Conservation (phyloP, 345 rosid genomes). For the Turnera subulata region DNA sequence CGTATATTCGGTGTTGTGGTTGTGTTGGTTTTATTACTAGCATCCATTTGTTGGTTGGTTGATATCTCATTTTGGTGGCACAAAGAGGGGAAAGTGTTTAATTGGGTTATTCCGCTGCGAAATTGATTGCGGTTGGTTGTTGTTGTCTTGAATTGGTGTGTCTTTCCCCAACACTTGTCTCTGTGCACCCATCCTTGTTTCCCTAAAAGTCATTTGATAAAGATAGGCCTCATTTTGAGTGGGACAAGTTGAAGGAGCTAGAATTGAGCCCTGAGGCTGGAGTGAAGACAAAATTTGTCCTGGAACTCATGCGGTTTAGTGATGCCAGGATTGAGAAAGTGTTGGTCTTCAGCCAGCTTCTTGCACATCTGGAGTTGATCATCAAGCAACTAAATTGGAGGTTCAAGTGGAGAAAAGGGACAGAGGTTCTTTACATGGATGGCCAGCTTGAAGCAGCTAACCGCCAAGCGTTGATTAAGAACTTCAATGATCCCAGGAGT, state of each 20-base stretch:
- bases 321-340: slow-evolving; percentile 52
- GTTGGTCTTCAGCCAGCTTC: slow-evolving; percentile 62
- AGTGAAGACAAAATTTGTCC: slow-evolving; percentile 55
- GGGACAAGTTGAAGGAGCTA: slow-evolving; percentile 20
- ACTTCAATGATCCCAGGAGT: slow-evolving; percentile 51
- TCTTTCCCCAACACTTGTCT: too few species aligned
- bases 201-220: not conserved
- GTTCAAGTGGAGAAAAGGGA: slow-evolving; percentile 49
- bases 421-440: slow-evolving; percentile 46
- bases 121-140: too few species aligned
- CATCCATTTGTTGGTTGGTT: too few species aligned
- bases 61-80: too few species aligned
- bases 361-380: slow-evolving; percentile 45
- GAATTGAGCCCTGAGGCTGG: slow-evolving; percentile 43
- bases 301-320: slow-evolving; percentile 48
- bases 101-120: too few species aligned
- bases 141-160: too few species aligned
- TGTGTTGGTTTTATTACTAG: too few species aligned
- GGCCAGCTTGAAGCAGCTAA: slow-evolving; percentile 36
- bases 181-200: slow-evolving; percentile 63
- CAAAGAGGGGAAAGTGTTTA: too few species aligned
- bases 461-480: slow-evolving; percentile 47
- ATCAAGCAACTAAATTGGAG: slow-evolving; percentile 31
- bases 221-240: slow-evolving; percentile 8
- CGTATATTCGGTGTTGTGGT: too few species aligned